Base-by-base conservation (phyloP, 441 rosid genomes). In the Adansonia gregorii region DNA sequence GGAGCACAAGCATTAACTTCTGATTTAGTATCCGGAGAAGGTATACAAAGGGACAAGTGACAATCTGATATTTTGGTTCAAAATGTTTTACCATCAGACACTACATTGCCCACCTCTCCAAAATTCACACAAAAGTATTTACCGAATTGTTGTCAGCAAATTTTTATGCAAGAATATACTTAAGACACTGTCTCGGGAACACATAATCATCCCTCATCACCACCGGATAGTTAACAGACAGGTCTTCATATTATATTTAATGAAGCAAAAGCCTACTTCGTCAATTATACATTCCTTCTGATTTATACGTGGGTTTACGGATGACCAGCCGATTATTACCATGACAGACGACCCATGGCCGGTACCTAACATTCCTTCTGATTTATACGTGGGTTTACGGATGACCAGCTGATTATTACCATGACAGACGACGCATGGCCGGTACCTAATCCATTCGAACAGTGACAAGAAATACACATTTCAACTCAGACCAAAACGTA, bases 1-100 rank as follows among this genome's bases (percentile, higher is more conserved):
- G 84, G 86, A 58, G 77, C 48, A 81, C 91, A 86, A 89, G 93
- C 89, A 93, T 93, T 91, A 88, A 84, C 83, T 80, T 88, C 92
- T 74, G 91, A 66, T 75, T 76, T 7, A 49, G 39, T 87, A 66
- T 90, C 54, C 15, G 87, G 84, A 87, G 92, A 85, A 85, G 83
- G 68, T 17, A 27, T 63, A 51, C 63, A 59, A 84, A 73, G 48
- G 75, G 86, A 80, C 60, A 31, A 72, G 71, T 71, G 87, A 82
- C 54, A 67, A 60, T 72, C 89, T 79, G 86, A 75, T 72, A 87
- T 68, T 27, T 59, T 12, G 55, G 78, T 81, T 39, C 45, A 64
- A 81, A 79, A 72, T 35, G 77, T 49, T 27, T 63, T 63, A 63
- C 20, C 48, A 77, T 67, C 87, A 85, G 87, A 82, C 20, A 78